These are phyloP conservation scores for Pseudogymnoascus pannorum DNA, from an alignment of 2,329 filamentous ascomycete genomes.

Conservation along the genomic window DNA sequence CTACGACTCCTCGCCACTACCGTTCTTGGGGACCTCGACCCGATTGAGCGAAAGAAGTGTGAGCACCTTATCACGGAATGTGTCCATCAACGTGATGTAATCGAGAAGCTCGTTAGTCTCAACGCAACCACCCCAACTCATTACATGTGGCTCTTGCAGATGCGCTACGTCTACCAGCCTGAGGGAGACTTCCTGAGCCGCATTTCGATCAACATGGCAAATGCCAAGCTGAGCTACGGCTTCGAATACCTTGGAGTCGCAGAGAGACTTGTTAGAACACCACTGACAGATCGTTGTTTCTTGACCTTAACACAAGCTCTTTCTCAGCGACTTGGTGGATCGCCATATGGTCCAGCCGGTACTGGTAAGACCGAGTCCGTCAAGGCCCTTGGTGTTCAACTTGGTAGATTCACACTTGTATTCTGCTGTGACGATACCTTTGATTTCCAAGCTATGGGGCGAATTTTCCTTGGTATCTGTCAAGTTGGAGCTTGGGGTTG, in stretches of 20 bases:
- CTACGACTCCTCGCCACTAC: slow-evolving; percentile 80
- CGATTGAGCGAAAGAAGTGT: slow-evolving; percentile 88
- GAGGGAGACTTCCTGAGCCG: slow-evolving; percentile 78
- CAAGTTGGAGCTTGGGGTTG: slow-evolving; percentile 99
- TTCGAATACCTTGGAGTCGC: slow-evolving; percentile 97
- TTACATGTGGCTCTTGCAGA: slow-evolving; percentile 89
- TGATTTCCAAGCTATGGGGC: slow-evolving; percentile 98
- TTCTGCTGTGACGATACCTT: slow-evolving; percentile 99
- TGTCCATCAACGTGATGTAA: slow-evolving; percentile 91
- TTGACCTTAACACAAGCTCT: slow-evolving; percentile 93
- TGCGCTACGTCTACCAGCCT: slow-evolving; percentile 86
- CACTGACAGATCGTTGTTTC: slow-evolving; percentile 96
- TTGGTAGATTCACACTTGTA: slow-evolving; percentile 94
- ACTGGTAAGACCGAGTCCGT: slow-evolving; percentile 99
- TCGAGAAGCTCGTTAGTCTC: slow-evolving; percentile 73
- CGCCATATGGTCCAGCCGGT: slow-evolving; percentile 92
- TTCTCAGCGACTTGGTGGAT: slow-evolving; percentile 90
- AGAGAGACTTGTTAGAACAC: slow-evolving; percentile 91
- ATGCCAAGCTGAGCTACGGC: slow-evolving; percentile 88
- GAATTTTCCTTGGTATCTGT: slow-evolving; percentile 98
- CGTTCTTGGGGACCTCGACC: slow-evolving; percentile 80
- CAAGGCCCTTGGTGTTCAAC: slow-evolving; percentile 91
- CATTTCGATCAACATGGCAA: slow-evolving; percentile 91
- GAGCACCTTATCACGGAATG: slow-evolving; percentile 98
- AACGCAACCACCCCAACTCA: slow-evolving; percentile 71